Evolutionary conservation across 108 stramenopile genomes (phyloP), one percentile per base, ranked within the genome.

Genomic region (Nitzschia palea): DNA sequence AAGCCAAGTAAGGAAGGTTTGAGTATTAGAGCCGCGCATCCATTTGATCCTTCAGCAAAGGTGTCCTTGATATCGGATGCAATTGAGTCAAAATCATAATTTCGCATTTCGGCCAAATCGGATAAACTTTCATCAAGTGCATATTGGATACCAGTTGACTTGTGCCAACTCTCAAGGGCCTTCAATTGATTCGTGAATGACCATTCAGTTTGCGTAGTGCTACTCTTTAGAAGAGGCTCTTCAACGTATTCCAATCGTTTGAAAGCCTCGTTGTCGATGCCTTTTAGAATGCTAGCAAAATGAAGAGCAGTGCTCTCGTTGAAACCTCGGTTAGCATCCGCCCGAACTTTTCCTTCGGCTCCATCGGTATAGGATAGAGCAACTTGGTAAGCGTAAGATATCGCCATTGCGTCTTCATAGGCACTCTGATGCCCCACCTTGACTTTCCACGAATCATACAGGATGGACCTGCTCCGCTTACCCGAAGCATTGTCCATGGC

Each of bases 1-100:
- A 95, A 45, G 1, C 94, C 94, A 27, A 95, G 76, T 10, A 95
- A 62, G 3, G 89, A 76, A 3, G 94, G 94, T 71, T 95, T 95
- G 37, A 91, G 66, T 8, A 95, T 84, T 40, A 95, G 70, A 10
- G 90, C 89, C 10, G 81, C 85, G 43, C 94, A 95, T 15, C 79
- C 78, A 22, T 67, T 66, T 20, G 28, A 57, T 2, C 65, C 65
- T 48, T 45, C 54, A 17, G 42, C 44, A 62, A 88, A 85, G 1
- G 28, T 44, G 3, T n/a, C 10, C 27, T 44, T 48, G 29, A 92
- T 37, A 31, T 80, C 82, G 23, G 34, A 33, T 10, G 65, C 57
- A 25, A 93, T 83, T 0, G 37, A 17, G 17, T 67, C 56, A 68
- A 84, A 84, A 36, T 84, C 50, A 42, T 71, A 71, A 23, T 37